Percentiles rank a stretch among this genome's conserved stretches.
Evolutionary conservation across 345 rosid genomes (phyloP).

Genomic region (Citrus medica): DNA sequence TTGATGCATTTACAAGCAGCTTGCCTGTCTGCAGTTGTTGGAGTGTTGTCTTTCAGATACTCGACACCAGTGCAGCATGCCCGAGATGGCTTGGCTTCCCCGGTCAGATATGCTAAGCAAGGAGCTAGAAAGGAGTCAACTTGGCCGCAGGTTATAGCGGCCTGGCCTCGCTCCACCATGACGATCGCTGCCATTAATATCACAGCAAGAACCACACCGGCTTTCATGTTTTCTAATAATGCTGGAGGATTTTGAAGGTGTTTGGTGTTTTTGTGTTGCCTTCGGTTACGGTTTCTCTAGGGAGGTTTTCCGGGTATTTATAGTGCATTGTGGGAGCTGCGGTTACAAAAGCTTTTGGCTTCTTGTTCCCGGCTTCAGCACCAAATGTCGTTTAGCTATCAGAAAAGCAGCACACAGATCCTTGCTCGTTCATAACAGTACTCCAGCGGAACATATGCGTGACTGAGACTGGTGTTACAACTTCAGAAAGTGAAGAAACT

Average conservation of each 20-base stretch:
- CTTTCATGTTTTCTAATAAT: not conserved
- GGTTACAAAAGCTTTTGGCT: not conserved
- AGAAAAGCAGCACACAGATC: not conserved
- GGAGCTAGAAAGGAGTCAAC: slow-evolving; percentile 3
- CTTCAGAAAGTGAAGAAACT: not conserved
- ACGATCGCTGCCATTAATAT: not conserved
- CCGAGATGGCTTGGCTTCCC: not conserved
- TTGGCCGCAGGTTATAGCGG: slow-evolving; percentile 10
- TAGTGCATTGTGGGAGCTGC: not conserved
- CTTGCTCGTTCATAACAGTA: no score
- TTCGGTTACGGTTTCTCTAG: not conserved
- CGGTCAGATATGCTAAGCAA: slow-evolving; percentile 18
- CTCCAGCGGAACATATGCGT: not conserved
- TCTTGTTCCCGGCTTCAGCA: not conserved
- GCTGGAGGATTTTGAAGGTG: no score
- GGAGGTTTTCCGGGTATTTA: not conserved
- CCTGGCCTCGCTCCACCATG: slow-evolving; percentile 11
- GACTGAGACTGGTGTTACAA: not conserved
- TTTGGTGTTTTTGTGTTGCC: not conserved
- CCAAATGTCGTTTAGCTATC: not conserved
- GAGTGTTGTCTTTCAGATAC: not conserved
- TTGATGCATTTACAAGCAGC: slow-evolving; percentile 28
- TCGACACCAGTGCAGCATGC: slow-evolving; percentile 15
- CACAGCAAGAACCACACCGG: not conserved
- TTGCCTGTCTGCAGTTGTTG: slow-evolving; percentile 15